phyloP scores from a whole-genome alignment of 495 filamentous ascomycete species.

The Pseudevernia furfuracea region DNA sequence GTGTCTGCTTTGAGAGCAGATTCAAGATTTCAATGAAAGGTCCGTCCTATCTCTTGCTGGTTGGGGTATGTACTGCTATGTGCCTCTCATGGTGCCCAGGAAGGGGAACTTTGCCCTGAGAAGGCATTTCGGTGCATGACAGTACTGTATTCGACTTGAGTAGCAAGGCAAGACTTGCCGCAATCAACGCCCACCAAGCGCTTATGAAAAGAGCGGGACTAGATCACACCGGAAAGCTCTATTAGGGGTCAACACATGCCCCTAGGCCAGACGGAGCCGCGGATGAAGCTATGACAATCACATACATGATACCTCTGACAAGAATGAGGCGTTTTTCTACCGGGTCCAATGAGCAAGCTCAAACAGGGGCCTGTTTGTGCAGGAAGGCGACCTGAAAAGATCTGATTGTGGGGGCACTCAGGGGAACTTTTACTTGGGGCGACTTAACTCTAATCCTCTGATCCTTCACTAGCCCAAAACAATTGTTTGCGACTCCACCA shows the following conservation, averaged over 20 bases:
- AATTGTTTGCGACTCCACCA: background rate
- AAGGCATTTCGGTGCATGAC: background rate
- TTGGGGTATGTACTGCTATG: background rate
- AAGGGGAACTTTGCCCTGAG: background rate
- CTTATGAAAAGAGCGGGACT: background rate
- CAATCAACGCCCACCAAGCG: constrained; percentile 1
- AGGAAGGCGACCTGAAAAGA: constrained; percentile 16
- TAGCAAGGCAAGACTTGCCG: background rate
- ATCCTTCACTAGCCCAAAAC: background rate
- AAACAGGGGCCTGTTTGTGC: background rate
- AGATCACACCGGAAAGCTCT: background rate
- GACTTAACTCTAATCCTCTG: background rate
- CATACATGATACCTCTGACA: background rate
- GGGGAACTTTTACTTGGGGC: too few species aligned
- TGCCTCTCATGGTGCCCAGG: background rate
- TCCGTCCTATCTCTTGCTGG: background rate
- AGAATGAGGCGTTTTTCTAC: background rate
- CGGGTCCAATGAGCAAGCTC: background rate
- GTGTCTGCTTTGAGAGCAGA: background rate
- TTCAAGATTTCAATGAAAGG: background rate
- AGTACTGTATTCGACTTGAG: too few species aligned
- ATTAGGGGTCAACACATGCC: background rate
- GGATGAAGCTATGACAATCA: background rate
- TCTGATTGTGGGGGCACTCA: constrained; percentile 6
- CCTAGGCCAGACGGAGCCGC: background rate